These are phyloP conservation scores for Licmophora abbreviata DNA, from an alignment of 108 stramenopile species.

Conservation along the genomic window DNA sequence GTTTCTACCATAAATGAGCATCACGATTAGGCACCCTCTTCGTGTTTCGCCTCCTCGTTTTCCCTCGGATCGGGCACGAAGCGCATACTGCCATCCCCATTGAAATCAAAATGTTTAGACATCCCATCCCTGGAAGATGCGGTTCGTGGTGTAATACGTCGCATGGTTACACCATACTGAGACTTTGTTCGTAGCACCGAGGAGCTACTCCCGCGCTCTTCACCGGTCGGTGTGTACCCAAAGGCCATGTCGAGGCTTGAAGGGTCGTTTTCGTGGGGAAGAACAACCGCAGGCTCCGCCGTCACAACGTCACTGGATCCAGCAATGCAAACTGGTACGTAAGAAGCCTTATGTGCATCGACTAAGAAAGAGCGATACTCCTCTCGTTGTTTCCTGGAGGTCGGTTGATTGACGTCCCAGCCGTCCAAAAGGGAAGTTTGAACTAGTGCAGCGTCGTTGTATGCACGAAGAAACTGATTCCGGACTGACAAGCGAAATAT, in stretches of 20 bases:
- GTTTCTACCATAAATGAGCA: not conserved
- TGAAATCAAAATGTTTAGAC: not conserved
- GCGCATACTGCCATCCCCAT: conserved; percentile 4
- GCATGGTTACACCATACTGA: conserved; percentile 5
- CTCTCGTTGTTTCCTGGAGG: conserved; percentile 54
- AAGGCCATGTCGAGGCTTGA: too few relatives aligned
- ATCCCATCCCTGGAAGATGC: not conserved
- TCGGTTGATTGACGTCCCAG: conserved; percentile 55
- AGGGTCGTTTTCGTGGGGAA: conserved; percentile 22
- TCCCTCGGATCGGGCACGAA: too few relatives aligned
- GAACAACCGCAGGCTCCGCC: conserved; percentile 68
- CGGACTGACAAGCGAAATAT: conserved; percentile 40
- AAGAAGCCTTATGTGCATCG: conserved; percentile 84
- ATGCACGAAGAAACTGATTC: conserved; percentile 50
- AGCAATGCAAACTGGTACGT: conserved; percentile 84
- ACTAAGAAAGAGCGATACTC: conserved; percentile 75
- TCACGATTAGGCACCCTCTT: too few relatives aligned
- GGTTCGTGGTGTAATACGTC: not conserved
- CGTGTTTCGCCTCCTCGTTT: too few relatives aligned
- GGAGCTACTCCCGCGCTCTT: too few relatives aligned
- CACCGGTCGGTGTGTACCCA: too few relatives aligned
- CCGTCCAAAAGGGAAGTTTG: conserved; percentile 81
- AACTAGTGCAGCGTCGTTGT: conserved; percentile 67
- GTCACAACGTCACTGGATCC: conserved; percentile 51
- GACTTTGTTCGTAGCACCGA: too few relatives aligned